A percentile compares a stretch with the other conserved stretches of the same genome.
phyloP scores from a whole-genome alignment of 371 early-diverging fungal species.

The Mucor circinelloides region DNA sequence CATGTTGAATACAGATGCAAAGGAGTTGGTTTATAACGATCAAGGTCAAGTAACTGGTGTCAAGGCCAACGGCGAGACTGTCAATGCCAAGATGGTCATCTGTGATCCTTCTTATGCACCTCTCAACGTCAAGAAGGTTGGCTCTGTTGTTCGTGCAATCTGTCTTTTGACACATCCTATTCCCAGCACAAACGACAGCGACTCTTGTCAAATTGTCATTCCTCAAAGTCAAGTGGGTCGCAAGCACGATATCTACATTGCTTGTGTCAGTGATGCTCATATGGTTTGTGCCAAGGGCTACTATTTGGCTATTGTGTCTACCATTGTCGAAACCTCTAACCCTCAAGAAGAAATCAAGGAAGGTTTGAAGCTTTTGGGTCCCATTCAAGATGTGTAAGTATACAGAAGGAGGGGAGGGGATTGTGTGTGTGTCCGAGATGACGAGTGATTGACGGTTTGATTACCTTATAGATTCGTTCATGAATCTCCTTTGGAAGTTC shows the following conservation, averaged over 20 bases:
- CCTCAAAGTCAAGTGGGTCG: conserved; percentile 96
- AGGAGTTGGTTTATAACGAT: conserved; percentile 81
- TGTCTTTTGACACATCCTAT: conserved; percentile 93
- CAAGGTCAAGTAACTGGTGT: conserved; percentile 89
- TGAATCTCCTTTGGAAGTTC: conserved; percentile 86
- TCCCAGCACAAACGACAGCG: conserved; percentile 88
- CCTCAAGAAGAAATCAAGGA: conserved; percentile 89
- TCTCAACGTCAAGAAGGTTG: conserved; percentile 73
- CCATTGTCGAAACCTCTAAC: conserved; percentile 86
- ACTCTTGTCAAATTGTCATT: conserved; percentile 95
- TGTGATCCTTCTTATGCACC: conserved; percentile 95
- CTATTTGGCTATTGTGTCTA: conserved; percentile 94
- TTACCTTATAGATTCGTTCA: conserved; percentile 64
- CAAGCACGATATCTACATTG: conserved; percentile 95
- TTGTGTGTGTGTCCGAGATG: background rate
- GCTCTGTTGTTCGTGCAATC: conserved; percentile 92
- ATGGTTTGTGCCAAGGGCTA: conserved; percentile 87
- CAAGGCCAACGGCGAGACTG: conserved; percentile 83
- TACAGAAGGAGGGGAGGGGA: too few species aligned
- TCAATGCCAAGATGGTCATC: conserved; percentile 85
- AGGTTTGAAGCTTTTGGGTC: conserved; percentile 89
- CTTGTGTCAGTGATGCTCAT: conserved; percentile 89
- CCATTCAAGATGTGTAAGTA: conserved; percentile 79
- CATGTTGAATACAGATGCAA: conserved; percentile 92
- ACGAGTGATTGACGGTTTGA: background rate